phyloP scores from a whole-genome alignment of 441 rosid species.

The Brassica balearica region DNA sequence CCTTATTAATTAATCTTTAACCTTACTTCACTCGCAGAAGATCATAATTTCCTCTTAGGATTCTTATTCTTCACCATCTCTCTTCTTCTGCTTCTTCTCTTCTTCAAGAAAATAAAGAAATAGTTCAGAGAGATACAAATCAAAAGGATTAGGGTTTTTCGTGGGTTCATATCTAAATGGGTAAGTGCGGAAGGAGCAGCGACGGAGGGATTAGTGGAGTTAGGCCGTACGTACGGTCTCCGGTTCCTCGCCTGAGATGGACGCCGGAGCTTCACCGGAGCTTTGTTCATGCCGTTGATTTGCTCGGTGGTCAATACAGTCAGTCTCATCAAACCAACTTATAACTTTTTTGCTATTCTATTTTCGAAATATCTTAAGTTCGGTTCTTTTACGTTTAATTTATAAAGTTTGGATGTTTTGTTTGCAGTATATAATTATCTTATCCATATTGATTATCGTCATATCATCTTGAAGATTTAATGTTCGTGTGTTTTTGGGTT shows the following conservation, averaged over 20 bases:
- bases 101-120: background rate
- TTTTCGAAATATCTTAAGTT: constrained; percentile 7
- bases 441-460: background rate
- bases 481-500: constrained; percentile 13
- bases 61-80: constrained; percentile 28
- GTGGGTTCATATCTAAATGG: constrained; percentile 28
- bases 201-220: constrained; percentile 44
- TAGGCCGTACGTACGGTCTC: constrained; percentile 60
- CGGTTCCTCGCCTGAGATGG: constrained; percentile 67
- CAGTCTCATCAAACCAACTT: constrained; percentile 31
- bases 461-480: background rate
- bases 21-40: constrained; percentile 22
- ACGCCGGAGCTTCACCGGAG: constrained; percentile 63
- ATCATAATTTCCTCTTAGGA: constrained; percentile 10
- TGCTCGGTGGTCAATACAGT: constrained; percentile 68
- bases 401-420: background rate
- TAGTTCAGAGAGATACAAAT: background rate
- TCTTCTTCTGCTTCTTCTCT: constrained; percentile 12
- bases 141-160: constrained; percentile 19
- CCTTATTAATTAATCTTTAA: constrained; percentile 28
- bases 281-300: constrained; percentile 59
- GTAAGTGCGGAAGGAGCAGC: constrained; percentile 43
- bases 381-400: background rate
- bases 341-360: background rate
- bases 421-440: background rate